Evolutionary conservation across 1,284 basidiomycete species (phyloP).

Genomic region (Sporisorium graminicola): DNA sequence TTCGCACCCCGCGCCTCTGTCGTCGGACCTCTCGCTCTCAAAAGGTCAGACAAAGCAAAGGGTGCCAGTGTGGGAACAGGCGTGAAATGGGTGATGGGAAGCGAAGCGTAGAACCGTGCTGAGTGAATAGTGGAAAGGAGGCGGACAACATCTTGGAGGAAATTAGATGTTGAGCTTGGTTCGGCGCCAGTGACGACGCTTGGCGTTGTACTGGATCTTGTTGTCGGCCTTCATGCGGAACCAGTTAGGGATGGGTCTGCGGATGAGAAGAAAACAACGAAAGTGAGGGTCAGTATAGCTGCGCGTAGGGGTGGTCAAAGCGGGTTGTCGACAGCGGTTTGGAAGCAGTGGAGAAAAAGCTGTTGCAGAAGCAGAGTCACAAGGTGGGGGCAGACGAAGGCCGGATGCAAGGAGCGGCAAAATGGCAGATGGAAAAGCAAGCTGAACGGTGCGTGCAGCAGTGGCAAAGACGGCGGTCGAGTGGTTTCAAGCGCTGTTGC

Average conservation of each 20-base stretch:
- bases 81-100: background rate
- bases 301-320: background rate
- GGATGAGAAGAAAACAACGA: no score
- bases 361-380: background rate
- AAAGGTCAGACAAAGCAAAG: background rate
- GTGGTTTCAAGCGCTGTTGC: no score
- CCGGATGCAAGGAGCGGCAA: no score
- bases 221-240: slow-evolving; percentile 96
- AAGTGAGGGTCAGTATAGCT: slow-evolving; percentile 19
- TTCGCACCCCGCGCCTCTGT: no score
- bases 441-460: no score
- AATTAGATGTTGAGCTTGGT: slow-evolving; percentile 66
- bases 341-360: background rate
- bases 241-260: slow-evolving; percentile 95
- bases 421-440: no score
- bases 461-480: no score
- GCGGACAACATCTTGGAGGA: background rate
- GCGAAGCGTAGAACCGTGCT: background rate
- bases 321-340: background rate
- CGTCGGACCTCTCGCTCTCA: background rate
- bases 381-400: no score
- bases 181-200: slow-evolving; percentile 68
- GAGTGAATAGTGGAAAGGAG: background rate
- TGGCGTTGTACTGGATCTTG: slow-evolving; percentile 83
- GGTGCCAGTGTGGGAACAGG: background rate